Percentiles rank a stretch among this genome's conserved stretches.
Evolutionary conservation across 2,329 filamentous ascomycete species (phyloP).

Genomic region (Sporothrix pseudoabietina): DNA sequence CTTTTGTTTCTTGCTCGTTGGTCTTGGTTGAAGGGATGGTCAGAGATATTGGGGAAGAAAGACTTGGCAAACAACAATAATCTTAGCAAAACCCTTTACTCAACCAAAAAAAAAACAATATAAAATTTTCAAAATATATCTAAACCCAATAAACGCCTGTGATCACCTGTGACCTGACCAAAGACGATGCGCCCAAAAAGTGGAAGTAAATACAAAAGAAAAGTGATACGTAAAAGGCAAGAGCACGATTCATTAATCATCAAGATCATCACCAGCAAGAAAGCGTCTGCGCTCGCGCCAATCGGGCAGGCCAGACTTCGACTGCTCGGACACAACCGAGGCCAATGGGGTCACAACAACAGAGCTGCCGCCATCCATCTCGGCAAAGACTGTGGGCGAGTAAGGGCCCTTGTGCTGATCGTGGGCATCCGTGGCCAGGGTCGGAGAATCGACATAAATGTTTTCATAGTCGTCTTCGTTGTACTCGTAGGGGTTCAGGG

Average conservation of each 20-base stretch:
- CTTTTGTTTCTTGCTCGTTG: neutral
- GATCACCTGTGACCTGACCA: neutral
- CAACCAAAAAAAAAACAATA: constrained; percentile 7
- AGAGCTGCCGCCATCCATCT: constrained; percentile 22
- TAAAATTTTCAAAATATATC: neutral
- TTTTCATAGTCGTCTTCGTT: constrained; percentile 24
- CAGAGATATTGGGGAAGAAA: neutral
- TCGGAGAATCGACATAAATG: constrained; percentile 1
- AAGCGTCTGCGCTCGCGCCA: neutral
- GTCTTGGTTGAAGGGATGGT: neutral
- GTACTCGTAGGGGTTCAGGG: constrained; percentile 39
- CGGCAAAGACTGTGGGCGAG: constrained; percentile 28
- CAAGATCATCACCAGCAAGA: neutral
- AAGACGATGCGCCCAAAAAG: neutral
- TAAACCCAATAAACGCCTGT: neutral
- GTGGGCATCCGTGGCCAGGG: neutral
- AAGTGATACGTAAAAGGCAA: neutral
- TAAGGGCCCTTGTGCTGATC: constrained; percentile 3
- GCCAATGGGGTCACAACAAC: neutral
- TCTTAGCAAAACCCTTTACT: neutral
- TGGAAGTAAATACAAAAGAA: neutral
- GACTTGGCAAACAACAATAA: neutral
- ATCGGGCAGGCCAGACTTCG: neutral
- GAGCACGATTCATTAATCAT: neutral
- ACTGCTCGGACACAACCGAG: neutral